Evolutionary conservation across 2,329 filamentous ascomycete genomes (phyloP).

Genomic region (Ceratocystis destructans): DNA sequence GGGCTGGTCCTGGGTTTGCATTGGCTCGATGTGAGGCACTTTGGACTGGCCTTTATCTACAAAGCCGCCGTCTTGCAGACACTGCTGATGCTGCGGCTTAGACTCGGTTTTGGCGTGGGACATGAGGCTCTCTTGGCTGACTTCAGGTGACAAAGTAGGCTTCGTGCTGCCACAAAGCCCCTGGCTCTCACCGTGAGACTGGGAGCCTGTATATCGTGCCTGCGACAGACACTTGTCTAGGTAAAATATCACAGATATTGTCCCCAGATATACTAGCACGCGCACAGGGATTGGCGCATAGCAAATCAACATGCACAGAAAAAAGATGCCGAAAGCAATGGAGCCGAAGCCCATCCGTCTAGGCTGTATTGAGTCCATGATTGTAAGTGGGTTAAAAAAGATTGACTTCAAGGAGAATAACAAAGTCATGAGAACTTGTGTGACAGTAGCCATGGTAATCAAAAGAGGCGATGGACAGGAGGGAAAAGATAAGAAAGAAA

Average conservation of each 20-base stretch:
- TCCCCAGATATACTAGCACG: not conserved
- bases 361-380: not conserved
- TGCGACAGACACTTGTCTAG: not conserved
- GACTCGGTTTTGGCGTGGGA: not conserved
- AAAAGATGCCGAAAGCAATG: not conserved
- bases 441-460: not conserved
- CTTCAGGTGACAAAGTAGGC: not conserved
- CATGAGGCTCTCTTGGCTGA: not conserved
- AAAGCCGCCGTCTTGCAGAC: not conserved
- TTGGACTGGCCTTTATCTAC: not conserved
- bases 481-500: not conserved
- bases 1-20: not conserved
- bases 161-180: not conserved
- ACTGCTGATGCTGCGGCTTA: not conserved
- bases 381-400: not conserved
- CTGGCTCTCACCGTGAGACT: not conserved
- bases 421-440: not conserved
- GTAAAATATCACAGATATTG: not conserved
- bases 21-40: not conserved
- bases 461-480: not conserved
- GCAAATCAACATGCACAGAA: not conserved
- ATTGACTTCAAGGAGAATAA: not conserved
- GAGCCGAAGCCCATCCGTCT: not conserved
- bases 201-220: not conserved
- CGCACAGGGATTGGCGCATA: not conserved